Base-by-base conservation (phyloP, 495 filamentous ascomycete species). In the Lasiosphaeris hirsuta region DNA sequence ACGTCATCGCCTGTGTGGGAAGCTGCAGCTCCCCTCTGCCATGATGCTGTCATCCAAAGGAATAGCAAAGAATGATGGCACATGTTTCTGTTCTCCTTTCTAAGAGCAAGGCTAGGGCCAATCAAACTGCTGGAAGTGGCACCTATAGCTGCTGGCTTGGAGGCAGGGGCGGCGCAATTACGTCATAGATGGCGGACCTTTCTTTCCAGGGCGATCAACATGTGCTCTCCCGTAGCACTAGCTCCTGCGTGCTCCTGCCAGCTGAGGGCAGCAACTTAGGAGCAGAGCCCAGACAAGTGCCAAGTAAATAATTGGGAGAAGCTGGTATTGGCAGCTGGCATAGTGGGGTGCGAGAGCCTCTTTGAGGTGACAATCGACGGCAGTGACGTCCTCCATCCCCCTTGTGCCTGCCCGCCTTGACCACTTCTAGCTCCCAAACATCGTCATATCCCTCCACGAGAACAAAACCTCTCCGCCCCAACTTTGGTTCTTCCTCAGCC, bases 331-430 rank as follows among this genome's bases (percentile, higher is more conserved):
- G 2, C 23, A 30, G 23, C 23, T 30, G 23, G 23, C 23, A 5
- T 5, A 5, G 23, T 30, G 5, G 23, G 23, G 23, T 5, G 23
- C 23, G 23, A 34, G 30, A 10, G 6, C 48, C 49, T 15, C 49
- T 51, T 55, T 45, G 42, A 15, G 17, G 17, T 49, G 33, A 51
- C 23, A 59, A 44, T 10, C 40, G 54, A 58, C 44, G 61, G 44
- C 40, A 64, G 61, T 68, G 66, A 68, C 66, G 66, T 68, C 58
- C 56, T 53, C 51, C 57, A 54, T 41, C 50, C 37, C 36, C 41
- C 50, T 40, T 14, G 53, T 34, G 35, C n/a, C 53, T 55, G 40
- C 53, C 53, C 36, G 42, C 35, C 9, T 33, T 41, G 38, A 15
- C 53, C 18, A 51, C 41, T 54, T 37, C 33, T 38, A 51, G 48